Conservation (phyloP, 768 basidiomycete genomes). For the Mycena pura region DNA sequence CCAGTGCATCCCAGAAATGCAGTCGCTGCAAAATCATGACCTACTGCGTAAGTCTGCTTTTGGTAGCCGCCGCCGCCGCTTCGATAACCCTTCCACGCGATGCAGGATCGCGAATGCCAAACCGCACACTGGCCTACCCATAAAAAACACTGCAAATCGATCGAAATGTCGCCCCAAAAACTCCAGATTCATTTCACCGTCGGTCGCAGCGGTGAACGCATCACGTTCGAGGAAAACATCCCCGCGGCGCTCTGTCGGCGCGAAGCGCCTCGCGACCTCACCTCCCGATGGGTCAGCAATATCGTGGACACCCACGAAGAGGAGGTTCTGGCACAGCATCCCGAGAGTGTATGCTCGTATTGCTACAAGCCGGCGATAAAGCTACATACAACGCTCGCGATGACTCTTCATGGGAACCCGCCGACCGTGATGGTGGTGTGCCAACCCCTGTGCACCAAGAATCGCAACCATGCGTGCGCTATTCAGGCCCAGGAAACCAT, state of each 20-base stretch:
- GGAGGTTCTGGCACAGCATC: conserved; percentile 3
- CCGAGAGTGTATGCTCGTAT: not conserved
- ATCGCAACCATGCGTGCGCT: conserved; percentile 7
- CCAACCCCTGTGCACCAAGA: conserved; percentile 6
- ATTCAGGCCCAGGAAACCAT: conserved; percentile 4
- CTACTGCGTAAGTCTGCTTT: conserved; percentile 4
- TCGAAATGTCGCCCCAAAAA: conserved; percentile 6
- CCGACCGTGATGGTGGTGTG: not conserved
- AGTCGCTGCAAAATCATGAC: conserved; percentile 13
- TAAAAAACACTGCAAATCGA: not conserved
- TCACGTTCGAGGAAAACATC: conserved; percentile 2
- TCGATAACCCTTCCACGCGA: not conserved
- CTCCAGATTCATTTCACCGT: conserved; percentile 8
- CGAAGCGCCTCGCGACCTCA: conserved; percentile 18
- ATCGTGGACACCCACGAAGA: conserved; percentile 11
- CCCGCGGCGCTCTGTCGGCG: not conserved
- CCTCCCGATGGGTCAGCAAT: conserved; percentile 15
- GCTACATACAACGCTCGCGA: conserved; percentile 5
- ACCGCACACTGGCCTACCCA: conserved; percentile 4
- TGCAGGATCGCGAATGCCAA: conserved; percentile 16
- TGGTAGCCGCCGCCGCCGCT: not conserved
- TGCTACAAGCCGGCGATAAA: conserved; percentile 2
- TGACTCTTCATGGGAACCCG: not conserved
- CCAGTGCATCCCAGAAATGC: not conserved
- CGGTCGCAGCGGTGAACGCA: not conserved